A percentile compares a stretch with the other conserved stretches of the same genome.
Conservation (phyloP, 805 yeast genomes). For the Sugiyamaella valdiviana region DNA sequence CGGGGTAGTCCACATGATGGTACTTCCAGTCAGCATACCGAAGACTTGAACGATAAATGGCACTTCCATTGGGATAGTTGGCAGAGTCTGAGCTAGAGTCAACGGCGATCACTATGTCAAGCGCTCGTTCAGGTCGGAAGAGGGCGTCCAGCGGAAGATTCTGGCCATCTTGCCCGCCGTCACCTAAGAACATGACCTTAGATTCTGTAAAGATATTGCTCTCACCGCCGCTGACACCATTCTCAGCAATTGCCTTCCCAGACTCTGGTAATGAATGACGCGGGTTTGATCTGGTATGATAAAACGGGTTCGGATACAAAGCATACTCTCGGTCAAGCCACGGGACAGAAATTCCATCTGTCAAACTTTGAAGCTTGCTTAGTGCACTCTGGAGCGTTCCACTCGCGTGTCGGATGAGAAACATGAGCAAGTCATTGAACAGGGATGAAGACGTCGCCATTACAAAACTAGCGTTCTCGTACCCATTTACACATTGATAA, state of each 20-base stretch:
- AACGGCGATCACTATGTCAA: slow-evolving; percentile 57
- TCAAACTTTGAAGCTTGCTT: background rate
- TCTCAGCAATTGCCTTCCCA: background rate
- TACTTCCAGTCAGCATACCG: slow-evolving; percentile 6
- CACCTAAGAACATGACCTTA: slow-evolving; percentile 50
- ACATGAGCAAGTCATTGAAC: slow-evolving; percentile 55
- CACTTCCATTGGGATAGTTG: slow-evolving; percentile 27
- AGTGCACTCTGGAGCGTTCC: background rate
- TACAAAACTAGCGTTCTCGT: slow-evolving; percentile 74
- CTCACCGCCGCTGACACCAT: background rate
- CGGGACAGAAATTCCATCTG: background rate
- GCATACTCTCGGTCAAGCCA: slow-evolving; percentile 12
- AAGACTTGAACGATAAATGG: slow-evolving; percentile 27
- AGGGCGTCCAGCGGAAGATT: slow-evolving; percentile 65
- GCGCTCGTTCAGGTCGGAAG: slow-evolving; percentile 50
- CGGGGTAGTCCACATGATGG: slow-evolving; percentile 16
- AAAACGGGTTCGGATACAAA: slow-evolving; percentile 12
- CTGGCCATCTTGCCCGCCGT: slow-evolving; percentile 76
- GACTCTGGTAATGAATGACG: background rate
- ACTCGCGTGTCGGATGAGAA: slow-evolving; percentile 1
- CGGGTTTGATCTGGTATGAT: background rate
- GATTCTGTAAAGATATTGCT: background rate
- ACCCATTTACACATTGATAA: slow-evolving; percentile 39
- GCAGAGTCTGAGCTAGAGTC: slow-evolving; percentile 28
- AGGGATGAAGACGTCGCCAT: slow-evolving; percentile 78